Evolutionary conservation across 192 early-diverging fungal species (phyloP).

Genomic region (Podila epicladia): DNA sequence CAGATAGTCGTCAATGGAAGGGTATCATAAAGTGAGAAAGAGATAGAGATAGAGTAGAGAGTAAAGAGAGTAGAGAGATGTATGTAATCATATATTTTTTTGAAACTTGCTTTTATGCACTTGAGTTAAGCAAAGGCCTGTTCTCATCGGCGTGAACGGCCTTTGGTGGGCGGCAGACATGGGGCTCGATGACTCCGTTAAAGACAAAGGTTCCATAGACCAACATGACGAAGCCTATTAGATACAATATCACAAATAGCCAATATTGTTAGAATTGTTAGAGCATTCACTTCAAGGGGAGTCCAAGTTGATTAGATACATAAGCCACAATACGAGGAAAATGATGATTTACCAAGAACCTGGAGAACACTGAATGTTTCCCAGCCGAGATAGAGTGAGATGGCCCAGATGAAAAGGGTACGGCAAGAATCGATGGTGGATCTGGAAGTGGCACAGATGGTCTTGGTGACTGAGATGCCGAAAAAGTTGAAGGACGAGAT

Average conservation of each 20-base stretch:
- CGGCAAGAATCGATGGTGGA: slow-evolving; percentile 96
- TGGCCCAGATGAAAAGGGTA: slow-evolving; percentile 96
- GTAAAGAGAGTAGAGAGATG: too few species aligned
- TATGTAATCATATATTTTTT: too few species aligned
- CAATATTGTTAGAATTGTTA: background rate
- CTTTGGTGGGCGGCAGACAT: slow-evolving; percentile 53
- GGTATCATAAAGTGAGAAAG: background rate
- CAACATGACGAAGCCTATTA: slow-evolving; percentile 64
- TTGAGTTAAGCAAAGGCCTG: slow-evolving; percentile 30
- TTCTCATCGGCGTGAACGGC: slow-evolving; percentile 23
- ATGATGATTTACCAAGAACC: slow-evolving; percentile 76
- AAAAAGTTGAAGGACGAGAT: slow-evolving; percentile 99
- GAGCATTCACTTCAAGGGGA: slow-evolving; percentile 11
- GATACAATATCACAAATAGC: background rate
- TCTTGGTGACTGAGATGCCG: slow-evolving; percentile 90
- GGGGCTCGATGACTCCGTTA: slow-evolving; percentile 84
- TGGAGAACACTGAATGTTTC: slow-evolving; percentile 92
- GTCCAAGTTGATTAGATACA: background rate
- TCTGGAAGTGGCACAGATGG: slow-evolving; percentile 88
- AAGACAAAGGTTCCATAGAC: slow-evolving; percentile 90
- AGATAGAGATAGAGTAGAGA: background rate
- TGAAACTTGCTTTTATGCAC: too few species aligned
- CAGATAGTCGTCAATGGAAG: background rate
- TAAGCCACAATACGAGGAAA: background rate
- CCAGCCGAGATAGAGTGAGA: slow-evolving; percentile 92